These are phyloP conservation scores for Gigaspora rosea DNA, from an alignment of 192 early-diverging fungal genomes.

Conservation along the genomic window DNA sequence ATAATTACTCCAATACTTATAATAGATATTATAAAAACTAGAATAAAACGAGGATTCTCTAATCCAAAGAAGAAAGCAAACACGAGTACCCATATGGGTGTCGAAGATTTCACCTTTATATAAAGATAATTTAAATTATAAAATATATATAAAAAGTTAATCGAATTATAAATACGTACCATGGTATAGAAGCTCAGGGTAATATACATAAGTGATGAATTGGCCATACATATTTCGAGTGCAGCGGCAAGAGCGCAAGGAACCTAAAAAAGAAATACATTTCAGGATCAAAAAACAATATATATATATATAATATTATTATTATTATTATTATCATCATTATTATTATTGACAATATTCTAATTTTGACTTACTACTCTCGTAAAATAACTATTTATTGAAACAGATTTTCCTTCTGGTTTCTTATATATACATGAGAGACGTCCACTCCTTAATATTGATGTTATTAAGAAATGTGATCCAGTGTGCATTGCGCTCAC, in stretches of 20 bases:
- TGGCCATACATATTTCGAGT: constrained; percentile 81
- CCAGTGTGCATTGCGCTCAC: constrained; percentile 75
- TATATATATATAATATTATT: constrained; percentile 28
- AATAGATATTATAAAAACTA: constrained; percentile 67
- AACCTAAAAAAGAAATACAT: constrained; percentile 37
- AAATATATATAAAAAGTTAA: not conserved
- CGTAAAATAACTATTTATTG: constrained; percentile 42
- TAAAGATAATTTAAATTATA: not conserved
- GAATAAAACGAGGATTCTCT: constrained; percentile 61
- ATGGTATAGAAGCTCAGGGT: constrained; percentile 87
- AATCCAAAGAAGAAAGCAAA: constrained; percentile 84
- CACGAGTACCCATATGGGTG: constrained; percentile 68
- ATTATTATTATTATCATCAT: no score
- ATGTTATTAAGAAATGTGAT: constrained; percentile 70
- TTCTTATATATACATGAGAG: constrained; percentile 37
- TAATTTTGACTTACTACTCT: constrained; percentile 38
- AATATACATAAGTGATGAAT: constrained; percentile 76
- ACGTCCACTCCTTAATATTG: constrained; percentile 50
- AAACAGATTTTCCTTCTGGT: constrained; percentile 40
- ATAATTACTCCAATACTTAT: constrained; percentile 77
- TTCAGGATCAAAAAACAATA: not conserved
- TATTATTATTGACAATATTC: no score
- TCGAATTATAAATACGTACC: constrained; percentile 35
- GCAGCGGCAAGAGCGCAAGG: constrained; percentile 78
- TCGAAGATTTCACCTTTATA: constrained; percentile 60